phyloP scores from a whole-genome alignment of 768 basidiomycete species.

The Termitomyces heimii region DNA sequence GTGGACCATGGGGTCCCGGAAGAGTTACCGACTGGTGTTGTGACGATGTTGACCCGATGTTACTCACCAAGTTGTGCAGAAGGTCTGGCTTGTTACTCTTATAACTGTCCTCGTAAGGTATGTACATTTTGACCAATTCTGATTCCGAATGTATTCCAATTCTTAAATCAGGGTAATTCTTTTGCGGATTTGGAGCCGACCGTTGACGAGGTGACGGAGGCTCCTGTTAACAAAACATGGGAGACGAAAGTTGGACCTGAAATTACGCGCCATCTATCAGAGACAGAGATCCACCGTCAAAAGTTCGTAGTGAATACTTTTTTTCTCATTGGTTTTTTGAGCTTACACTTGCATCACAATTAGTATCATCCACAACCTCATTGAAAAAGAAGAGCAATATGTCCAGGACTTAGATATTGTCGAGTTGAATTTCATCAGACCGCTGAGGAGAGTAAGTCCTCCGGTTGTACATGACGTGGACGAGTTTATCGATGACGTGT shows the following conservation, averaged over 20 bases:
- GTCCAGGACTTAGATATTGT: conserved; percentile 81
- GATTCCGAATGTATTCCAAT: background rate
- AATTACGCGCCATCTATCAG: conserved; percentile 46
- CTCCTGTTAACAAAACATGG: conserved; percentile 33
- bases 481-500: conserved; percentile 85
- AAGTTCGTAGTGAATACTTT: conserved; percentile 32
- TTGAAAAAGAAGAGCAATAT: conserved; percentile 86
- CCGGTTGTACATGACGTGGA: conserved; percentile 52
- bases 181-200: conserved; percentile 20
- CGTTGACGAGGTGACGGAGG: conserved; percentile 23
- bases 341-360: background rate
- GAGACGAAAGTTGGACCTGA: conserved; percentile 36
- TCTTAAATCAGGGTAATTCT: conserved; percentile 23
- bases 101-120: conserved; percentile 71
- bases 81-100: conserved; percentile 76
- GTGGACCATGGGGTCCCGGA: conserved; percentile 52
- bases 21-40: conserved; percentile 80
- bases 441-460: conserved; percentile 39
- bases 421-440: conserved; percentile 57
- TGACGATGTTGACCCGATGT: conserved; percentile 86
- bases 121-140: conserved; percentile 1
- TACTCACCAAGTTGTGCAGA: conserved; percentile 86
- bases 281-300: conserved; percentile 80
- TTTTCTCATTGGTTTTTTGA: background rate
- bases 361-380: conserved; percentile 82